Conservation (phyloP, 2,329 filamentous ascomycete genomes). For the Intubia oerlemansii region DNA sequence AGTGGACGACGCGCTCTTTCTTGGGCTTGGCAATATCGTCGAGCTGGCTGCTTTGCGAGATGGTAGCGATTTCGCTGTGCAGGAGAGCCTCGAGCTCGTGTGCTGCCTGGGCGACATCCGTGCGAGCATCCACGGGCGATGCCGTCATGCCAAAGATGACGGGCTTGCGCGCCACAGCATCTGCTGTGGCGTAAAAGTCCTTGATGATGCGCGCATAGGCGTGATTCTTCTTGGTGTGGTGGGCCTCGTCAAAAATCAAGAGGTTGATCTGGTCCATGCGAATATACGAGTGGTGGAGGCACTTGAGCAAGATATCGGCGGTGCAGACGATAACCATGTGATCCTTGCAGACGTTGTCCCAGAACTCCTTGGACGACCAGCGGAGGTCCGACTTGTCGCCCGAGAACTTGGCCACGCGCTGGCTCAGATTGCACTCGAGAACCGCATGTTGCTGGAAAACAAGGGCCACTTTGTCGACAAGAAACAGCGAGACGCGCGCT, state of each 20-base stretch:
- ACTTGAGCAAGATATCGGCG: constrained; percentile 64
- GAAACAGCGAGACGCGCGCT: constrained; percentile 59
- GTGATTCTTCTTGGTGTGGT: constrained; percentile 89
- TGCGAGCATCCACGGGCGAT: constrained; percentile 72
- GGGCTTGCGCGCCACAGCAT: constrained; percentile 27
- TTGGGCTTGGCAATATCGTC: constrained; percentile 34
- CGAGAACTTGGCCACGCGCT: constrained; percentile 51
- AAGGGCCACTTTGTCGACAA: constrained; percentile 76
- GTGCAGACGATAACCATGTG: constrained; percentile 86
- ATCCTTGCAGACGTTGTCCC: constrained; percentile 28
- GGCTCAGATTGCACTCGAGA: constrained; percentile 58
- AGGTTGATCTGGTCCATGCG: constrained; percentile 69
- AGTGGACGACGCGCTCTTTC: constrained; percentile 36
- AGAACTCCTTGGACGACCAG: constrained; percentile 21
- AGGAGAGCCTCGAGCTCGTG: constrained; percentile 55
- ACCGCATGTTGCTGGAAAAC: constrained; percentile 80
- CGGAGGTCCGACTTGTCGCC: constrained; percentile 38
- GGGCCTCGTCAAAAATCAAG: constrained; percentile 86
- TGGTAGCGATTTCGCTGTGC: constrained; percentile 67
- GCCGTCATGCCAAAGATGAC: constrained; percentile 93
- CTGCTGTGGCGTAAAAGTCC: constrained; percentile 63
- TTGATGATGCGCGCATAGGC: constrained; percentile 79
- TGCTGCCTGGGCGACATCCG: constrained; percentile 49
- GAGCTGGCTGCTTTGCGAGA: constrained; percentile 28
- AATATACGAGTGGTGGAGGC: constrained; percentile 59